Conservation (phyloP, 306 rosid genomes). For the Cicer cuneatum region DNA sequence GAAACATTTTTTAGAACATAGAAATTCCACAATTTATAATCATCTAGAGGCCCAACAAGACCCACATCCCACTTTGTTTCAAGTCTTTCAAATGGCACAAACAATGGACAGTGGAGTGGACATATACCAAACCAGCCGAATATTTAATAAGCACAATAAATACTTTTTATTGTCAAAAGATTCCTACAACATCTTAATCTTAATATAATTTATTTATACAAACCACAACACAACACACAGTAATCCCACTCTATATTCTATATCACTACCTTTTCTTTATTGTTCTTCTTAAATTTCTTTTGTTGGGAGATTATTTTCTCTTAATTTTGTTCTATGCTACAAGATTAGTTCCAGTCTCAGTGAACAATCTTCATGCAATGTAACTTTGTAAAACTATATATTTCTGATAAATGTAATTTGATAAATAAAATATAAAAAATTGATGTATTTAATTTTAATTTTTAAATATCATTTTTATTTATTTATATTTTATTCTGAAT, state of each 20-base stretch:
- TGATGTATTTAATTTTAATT: no score
- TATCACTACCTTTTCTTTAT: neutral
- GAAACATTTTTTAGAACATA: no score
- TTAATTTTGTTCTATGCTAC: conserved; percentile 49
- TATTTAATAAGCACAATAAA: conserved; percentile 44
- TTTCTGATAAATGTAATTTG: no score
- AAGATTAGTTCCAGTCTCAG: conserved; percentile 6
- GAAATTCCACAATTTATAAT: no score
- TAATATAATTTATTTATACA: conserved; percentile 40
- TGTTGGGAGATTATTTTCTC: neutral
- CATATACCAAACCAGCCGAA: conserved; percentile 49
- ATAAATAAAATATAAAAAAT: no score
- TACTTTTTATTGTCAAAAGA: conserved; percentile 40
- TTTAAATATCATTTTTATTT: no score
- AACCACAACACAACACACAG: conserved; percentile 18
- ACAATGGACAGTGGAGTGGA: conserved; percentile 40
- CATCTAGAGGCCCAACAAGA: conserved; percentile 19
- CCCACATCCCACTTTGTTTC: conserved; percentile 36
- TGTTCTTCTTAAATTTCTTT: neutral
- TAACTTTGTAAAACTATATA: no score
- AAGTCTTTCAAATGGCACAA: no score
- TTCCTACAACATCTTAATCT: neutral
- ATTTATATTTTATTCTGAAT: no score
- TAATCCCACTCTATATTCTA: conserved; percentile 34
- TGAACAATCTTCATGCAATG: no score